Conservation (phyloP, 345 rosid species). For the Mercurialis annua region DNA sequence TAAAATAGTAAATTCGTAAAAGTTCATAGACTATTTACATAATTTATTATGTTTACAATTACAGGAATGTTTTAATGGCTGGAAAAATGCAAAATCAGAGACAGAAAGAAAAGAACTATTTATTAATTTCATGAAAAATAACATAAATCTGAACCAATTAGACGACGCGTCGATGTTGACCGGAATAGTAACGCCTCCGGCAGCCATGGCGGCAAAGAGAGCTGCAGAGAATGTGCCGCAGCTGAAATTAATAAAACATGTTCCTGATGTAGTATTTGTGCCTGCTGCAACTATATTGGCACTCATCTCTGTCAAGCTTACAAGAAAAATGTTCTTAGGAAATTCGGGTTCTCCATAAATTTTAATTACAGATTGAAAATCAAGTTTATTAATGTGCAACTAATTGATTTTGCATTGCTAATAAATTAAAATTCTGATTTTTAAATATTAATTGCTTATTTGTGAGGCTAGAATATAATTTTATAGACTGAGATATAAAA, state of each 20-base stretch:
- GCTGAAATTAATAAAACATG: slow-evolving; percentile 45
- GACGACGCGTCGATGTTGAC: slow-evolving; percentile 56
- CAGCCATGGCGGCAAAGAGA: slow-evolving; percentile 85
- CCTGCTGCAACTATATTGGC: slow-evolving; percentile 60
- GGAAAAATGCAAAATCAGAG: slow-evolving; percentile 33
- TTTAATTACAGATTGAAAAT: not conserved
- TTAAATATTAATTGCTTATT: no score
- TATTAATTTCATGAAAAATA: slow-evolving; percentile 39
- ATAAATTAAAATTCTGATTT: no score
- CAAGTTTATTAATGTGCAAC: no score
- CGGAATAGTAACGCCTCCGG: slow-evolving; percentile 69
- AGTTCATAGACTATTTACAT: no score
- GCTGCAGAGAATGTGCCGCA: slow-evolving; percentile 83
- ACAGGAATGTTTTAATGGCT: slow-evolving; percentile 41
- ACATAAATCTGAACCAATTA: slow-evolving; percentile 43
- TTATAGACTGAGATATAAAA: no score
- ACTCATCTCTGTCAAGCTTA: slow-evolving; percentile 62
- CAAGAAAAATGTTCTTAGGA: slow-evolving; percentile 50
- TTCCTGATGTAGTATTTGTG: slow-evolving; percentile 83
- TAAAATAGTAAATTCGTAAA: no score
- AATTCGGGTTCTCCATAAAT: not conserved
- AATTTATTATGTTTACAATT: not conserved
- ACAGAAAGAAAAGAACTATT: slow-evolving; percentile 38
- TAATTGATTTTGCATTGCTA: no score
- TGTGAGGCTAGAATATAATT: no score